A percentile compares a stretch with the other conserved stretches of the same genome.
Conservation (phyloP, 352 stramenopile species). For the Peronospora farinosa region DNA sequence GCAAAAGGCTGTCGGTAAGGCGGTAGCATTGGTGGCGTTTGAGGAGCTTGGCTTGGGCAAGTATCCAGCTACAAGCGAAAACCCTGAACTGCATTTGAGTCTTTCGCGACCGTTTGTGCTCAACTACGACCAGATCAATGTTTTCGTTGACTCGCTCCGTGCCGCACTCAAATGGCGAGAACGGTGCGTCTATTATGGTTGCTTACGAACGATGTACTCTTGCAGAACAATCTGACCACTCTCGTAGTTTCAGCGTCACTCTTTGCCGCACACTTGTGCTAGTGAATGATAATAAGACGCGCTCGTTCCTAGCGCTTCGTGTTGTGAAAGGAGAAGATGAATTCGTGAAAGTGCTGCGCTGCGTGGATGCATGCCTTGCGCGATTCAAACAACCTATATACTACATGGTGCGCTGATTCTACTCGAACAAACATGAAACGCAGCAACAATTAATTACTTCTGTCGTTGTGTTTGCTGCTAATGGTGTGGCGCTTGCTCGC, state of each 20-base stretch:
- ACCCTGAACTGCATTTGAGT: constrained; percentile 49
- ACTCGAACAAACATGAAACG: constrained; percentile 9
- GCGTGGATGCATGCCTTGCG: constrained; percentile 57
- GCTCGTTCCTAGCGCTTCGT: constrained; percentile 62
- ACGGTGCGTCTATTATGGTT: constrained; percentile 27
- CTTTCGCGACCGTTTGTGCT: constrained; percentile 74
- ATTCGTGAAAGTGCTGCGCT: constrained; percentile 38
- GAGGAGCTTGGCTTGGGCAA: constrained; percentile 16
- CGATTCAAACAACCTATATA: constrained; percentile 46
- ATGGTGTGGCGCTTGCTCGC: constrained; percentile 20
- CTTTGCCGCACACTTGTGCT: constrained; percentile 41
- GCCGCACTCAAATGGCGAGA: constrained; percentile 64
- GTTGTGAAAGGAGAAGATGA: constrained; percentile 33
- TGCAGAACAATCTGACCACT: not conserved
- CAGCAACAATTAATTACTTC: constrained; percentile 21
- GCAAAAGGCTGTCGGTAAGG: constrained; percentile 24
- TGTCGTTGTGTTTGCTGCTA: constrained; percentile 41
- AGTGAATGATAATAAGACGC: constrained; percentile 67
- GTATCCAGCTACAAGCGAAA: constrained; percentile 2
- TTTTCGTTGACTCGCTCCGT: constrained; percentile 60
- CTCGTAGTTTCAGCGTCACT: constrained; percentile 40
- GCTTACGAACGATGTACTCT: not conserved
- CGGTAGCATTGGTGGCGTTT: constrained; percentile 33
- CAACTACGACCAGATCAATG: constrained; percentile 56
- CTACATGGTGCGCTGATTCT: constrained; percentile 42